Evolutionary conservation across 2,329 filamentous ascomycete species (phyloP), one percentile per base, ranked within the genome.

Genomic region (Penicillium sp.): DNA sequence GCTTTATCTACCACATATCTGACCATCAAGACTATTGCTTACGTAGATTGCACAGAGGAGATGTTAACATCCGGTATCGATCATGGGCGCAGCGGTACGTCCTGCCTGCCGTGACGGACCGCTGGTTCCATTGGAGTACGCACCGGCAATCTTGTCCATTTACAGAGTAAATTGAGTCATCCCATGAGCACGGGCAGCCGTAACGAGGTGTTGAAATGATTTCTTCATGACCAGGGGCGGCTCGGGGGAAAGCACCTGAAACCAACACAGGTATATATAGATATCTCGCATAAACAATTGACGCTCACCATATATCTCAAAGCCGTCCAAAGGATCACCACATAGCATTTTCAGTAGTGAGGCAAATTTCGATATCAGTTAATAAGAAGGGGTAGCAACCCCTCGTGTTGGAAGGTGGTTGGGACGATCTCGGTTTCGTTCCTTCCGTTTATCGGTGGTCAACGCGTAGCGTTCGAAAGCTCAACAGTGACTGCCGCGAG

Each of bases 401-500:
- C n/a, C 21, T 41, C 30, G 44, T 26, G 21, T 35, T 19, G 21
- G 4, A 23, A 29, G 29, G 44, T 56, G 53, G 53, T 23, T 30
- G 21, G 48, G 29, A 47, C 13, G 41, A 44, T 21, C 17, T n/a
- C n/a, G 31, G 30, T 31, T 8, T 26, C 17, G 31, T 45, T 31
- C 41, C 53, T 51, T 19, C 53, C 53, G 44, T 56, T 56, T 56
- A 47, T 56, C 53, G 53, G 53, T 56, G 44, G 44, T 56, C 41
- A 21, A 45, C 46, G 53, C n/a, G 53, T 29, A 47, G 53, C 15
- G 17, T 47, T 56, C 26, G 5, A 26, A 49, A 41, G 55, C 47
- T 50, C 19, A 47, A 29, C 55, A 46, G 30, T 49, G 46, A 9
- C 44, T 47, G n/a, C 51, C 52, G 38, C 17, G 26, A 47, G 44